phyloP scores from a whole-genome alignment of 768 basidiomycete genomes.

The Asterophora parasitica region DNA sequence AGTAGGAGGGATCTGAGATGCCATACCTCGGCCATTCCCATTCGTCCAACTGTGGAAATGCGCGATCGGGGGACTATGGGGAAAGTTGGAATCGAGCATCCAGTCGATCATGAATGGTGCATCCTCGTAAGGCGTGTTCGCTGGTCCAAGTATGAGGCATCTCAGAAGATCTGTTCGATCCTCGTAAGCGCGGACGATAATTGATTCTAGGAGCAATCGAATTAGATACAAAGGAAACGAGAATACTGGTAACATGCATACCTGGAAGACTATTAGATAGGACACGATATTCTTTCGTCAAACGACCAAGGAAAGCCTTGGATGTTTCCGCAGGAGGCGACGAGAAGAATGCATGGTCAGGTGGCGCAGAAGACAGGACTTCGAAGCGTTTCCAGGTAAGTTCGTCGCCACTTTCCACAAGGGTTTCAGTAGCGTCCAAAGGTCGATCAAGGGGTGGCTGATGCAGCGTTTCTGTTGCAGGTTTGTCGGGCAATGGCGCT shows the following conservation, averaged over 20 bases:
- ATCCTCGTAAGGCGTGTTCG: constrained; percentile 93
- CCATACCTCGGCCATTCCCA: constrained; percentile 80
- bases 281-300: constrained; percentile 80
- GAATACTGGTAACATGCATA: constrained; percentile 27
- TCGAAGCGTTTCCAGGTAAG: constrained; percentile 77
- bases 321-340: constrained; percentile 59
- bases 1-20: constrained; percentile 1
- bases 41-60: constrained; percentile 94
- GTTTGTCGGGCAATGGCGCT: background rate
- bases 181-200: constrained; percentile 87
- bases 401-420: constrained; percentile 26
- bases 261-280: constrained; percentile 80
- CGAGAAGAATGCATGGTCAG: constrained; percentile 77
- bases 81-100: constrained; percentile 83
- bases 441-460: background rate
- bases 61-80: constrained; percentile 76
- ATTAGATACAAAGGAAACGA: background rate
- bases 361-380: constrained; percentile 67
- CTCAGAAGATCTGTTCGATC: constrained; percentile 84
- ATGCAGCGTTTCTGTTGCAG: background rate
- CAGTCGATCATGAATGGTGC: constrained; percentile 95
- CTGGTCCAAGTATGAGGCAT: constrained; percentile 86
- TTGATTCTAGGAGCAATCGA: constrained; percentile 53
- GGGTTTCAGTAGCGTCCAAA: background rate
- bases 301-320: constrained; percentile 68